Conservation (phyloP, 2,329 filamentous ascomycete genomes). For the Plectosphaerella plurivora region DNA sequence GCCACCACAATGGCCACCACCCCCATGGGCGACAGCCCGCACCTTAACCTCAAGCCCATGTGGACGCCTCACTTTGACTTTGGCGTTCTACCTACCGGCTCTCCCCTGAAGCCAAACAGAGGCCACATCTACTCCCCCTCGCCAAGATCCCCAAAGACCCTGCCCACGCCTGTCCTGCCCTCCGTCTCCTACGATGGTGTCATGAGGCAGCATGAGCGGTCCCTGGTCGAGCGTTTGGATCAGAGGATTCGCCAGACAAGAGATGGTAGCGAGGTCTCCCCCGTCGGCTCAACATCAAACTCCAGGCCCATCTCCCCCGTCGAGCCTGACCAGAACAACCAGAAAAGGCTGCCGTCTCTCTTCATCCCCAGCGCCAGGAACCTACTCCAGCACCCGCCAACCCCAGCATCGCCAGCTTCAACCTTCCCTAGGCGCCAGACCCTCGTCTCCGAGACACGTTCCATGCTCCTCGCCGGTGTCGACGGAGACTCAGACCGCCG, state of each 20-base stretch:
- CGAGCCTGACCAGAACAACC: constrained; percentile 1
- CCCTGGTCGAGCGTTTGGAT: constrained; percentile 27
- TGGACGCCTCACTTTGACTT: constrained; percentile 25
- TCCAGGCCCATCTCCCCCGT: constrained; percentile 10
- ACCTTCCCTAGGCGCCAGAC: constrained; percentile 16
- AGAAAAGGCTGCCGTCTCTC: constrained; percentile 1
- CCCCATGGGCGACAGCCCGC: constrained; percentile 7
- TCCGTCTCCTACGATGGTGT: constrained; percentile 21
- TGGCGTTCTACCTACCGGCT: constrained; percentile 13
- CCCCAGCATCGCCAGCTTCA: constrained; percentile 10
- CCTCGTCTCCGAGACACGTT: constrained; percentile 22
- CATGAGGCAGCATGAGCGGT: constrained; percentile 30
- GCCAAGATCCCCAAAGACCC: constrained; percentile 18
- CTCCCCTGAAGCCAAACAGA: constrained; percentile 10
- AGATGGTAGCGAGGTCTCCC: constrained; percentile 8
- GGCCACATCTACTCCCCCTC: constrained; percentile 19
- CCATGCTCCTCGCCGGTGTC: constrained; percentile 23
- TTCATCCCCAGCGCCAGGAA: constrained; percentile 5
- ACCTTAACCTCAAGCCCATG: constrained; percentile 21
- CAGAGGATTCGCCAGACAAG: constrained; percentile 15
- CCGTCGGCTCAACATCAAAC: constrained; percentile 4
- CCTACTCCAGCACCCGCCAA: constrained; percentile 7
- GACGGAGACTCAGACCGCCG: constrained; percentile 16
- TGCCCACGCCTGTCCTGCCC: constrained; percentile 29
- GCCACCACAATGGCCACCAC: constrained; percentile 8